Evolutionary conservation across 352 stramenopile species (phyloP), one percentile per base, ranked within the genome.

Genomic region (Phytopythium montanum): DNA sequence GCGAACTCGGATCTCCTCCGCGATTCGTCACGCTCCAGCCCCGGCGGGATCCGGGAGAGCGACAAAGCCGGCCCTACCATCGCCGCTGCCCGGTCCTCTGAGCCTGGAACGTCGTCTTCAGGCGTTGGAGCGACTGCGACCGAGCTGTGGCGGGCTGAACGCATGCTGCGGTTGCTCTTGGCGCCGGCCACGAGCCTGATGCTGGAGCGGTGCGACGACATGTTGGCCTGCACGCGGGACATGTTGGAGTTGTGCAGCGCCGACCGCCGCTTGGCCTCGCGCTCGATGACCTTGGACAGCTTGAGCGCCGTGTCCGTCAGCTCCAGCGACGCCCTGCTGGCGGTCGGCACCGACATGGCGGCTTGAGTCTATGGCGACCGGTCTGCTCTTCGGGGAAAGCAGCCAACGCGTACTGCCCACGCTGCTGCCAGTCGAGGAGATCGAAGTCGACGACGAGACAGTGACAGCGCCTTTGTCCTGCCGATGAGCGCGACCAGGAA

Each of bases 271-370:
- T 82, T 74, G 14, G 73, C 68, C 48, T 89, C 79, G 5, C 73
- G 73, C 50, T 91, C 75, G 45, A 89, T 91, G 28, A 91, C 79
- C 39, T 75, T 66, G 1, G 81, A 89, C 10, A 91, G 73, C 54
- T 75, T 80, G 12, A 89, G 64, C 42, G 79, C 81, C 23, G 77
- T 91, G 14, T 83, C 73, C 10, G 79, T 70, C 18, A 91, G 70
- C 57, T 78, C 72, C 16, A 65, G 51, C 16, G 50, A 5, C 2
- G 31, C 55, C 46, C 14, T n/a, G 42, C 16, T 31, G 19, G 33
- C 28, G 29, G 50, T 26, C 5, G n/a, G 18, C 2, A 56, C 12
- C 13, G 51, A 56, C 51, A 56, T 56, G 31, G 51, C 21, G 12
- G 33, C 33, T 51, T 16, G 21, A 38, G 33, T n/a, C n/a, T n/a